phyloP scores from a whole-genome alignment of 208 protist genomes.

The Vickermania spadyakhi region DNA sequence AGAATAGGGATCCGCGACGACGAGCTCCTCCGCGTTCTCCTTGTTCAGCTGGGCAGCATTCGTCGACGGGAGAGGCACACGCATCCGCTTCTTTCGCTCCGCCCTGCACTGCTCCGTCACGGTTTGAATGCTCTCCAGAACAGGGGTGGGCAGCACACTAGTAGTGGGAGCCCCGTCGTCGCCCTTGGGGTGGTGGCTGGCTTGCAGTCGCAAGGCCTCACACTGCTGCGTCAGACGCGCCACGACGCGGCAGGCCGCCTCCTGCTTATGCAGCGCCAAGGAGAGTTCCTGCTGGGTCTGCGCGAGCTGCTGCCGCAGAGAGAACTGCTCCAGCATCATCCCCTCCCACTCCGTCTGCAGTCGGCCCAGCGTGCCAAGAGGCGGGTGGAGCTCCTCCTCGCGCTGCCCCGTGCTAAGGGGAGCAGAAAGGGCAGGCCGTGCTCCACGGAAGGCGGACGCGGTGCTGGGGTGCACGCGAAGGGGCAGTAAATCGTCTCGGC shows the following conservation, averaged over 20 bases:
- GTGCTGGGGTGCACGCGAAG: conserved; percentile 23
- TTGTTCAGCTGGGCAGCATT: not conserved
- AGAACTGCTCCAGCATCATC: conserved; percentile 97
- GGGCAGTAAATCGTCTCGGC: conserved; percentile 82
- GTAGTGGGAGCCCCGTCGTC: conserved; percentile 21
- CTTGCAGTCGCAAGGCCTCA: conserved; percentile 17
- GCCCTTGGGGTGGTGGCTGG: not conserved
- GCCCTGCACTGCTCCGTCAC: not conserved
- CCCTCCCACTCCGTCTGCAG: conserved; percentile 98
- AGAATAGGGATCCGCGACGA: not conserved
- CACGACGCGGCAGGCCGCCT: conserved; percentile 98
- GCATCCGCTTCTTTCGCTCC: not conserved
- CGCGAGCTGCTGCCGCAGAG: conserved; percentile 91
- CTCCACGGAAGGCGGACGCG: conserved; percentile 3
- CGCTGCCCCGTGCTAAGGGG: conserved; percentile 10
- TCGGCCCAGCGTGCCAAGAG: conserved; percentile 86
- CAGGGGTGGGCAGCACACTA: conserved; percentile 21
- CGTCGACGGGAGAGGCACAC: no score
- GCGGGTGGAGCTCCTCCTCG: conserved; percentile 78
- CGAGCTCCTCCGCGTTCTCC: not conserved
- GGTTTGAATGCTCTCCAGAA: conserved; percentile 11
- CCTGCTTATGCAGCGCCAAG: conserved; percentile 97
- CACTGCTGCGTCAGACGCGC: conserved; percentile 87
- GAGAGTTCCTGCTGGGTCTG: conserved; percentile 93
- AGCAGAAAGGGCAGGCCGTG: conserved; percentile 20